A percentile compares a stretch with the other conserved stretches of the same genome.
Evolutionary conservation across 2,329 filamentous ascomycete species (phyloP).

Genomic region (Albifimbria verrucaria): DNA sequence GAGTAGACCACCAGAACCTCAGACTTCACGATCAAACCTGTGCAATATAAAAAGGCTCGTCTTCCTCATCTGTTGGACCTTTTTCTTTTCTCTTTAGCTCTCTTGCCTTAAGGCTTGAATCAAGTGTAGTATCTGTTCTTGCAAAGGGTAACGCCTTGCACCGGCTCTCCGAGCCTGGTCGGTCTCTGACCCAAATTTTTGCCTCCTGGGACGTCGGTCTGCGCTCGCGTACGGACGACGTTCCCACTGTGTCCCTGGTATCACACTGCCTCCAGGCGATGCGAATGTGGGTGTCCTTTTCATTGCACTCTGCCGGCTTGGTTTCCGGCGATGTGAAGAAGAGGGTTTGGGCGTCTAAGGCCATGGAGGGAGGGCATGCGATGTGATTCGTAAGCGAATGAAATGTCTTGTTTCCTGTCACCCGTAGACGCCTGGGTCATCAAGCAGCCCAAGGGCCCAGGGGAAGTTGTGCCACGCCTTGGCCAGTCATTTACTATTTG

Average conservation of each 20-base stretch:
- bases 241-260: slow-evolving; percentile 20
- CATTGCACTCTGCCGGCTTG: slow-evolving; percentile 18
- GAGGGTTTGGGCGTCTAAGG: no score
- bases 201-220: slow-evolving; percentile 5
- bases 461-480: no score
- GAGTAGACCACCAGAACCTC: no score
- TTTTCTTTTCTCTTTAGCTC: slow-evolving; percentile 14
- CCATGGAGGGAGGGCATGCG: no score
- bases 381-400: no score
- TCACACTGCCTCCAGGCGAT: slow-evolving; percentile 21
- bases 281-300: slow-evolving; percentile 12
- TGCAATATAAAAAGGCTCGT: slow-evolving; percentile 9
- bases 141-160: slow-evolving; percentile 19
- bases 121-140: slow-evolving; percentile 26
- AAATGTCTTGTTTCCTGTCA: no score
- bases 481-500: no score
- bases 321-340: slow-evolving; percentile 19
- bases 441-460: no score
- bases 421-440: no score
- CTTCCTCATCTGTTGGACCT: background rate
- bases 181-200: slow-evolving; percentile 14
- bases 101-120: slow-evolving; percentile 19
- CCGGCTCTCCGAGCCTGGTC: slow-evolving; percentile 4
- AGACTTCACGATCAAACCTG: no score
- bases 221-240: slow-evolving; percentile 14